Base-by-base conservation (phyloP, 441 rosid species). In the Kokia cookei region DNA sequence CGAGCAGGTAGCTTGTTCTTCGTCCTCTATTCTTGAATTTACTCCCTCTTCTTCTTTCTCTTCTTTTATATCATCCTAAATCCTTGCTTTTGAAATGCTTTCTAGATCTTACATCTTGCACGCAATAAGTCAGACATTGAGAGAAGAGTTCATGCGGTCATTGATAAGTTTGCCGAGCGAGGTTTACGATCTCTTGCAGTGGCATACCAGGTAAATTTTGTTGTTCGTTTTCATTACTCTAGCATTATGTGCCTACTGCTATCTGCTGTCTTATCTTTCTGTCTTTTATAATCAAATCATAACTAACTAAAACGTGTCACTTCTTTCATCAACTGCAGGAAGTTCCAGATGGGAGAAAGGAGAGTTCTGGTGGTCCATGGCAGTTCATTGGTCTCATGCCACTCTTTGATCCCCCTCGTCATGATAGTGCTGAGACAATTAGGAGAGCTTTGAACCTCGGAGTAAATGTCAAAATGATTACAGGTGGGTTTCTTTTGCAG, bases 351-450 rank as follows among this genome's bases (percentile, higher is more conserved):
- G 89, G 94, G 48, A 84, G 83, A 55, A 95, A 91, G 78, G 98
- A 91, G 70, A 93, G 99, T 81, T 62, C 90, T 51, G 99, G 98
- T 73, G 93, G 97, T 35, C 94, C 85, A 3, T 95, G 99, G 99
- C 97, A 91, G 81, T 93, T 95, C 78, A 73, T 88, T 45, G 99
- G 96, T 70, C 91, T 95, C 76, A 86, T 95, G 99, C 99, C 98
- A 53, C 98, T 95, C 42, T 95, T 95, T 83, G 99, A 95, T 64
- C 99, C 99, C 66, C 99, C 99, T 27, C 90, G 99, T 81, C 98
- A 93, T 80, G 98, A 95, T 58, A 95, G 97, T 86, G 98, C 99
- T 3, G 98, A 95, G 81, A 95, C 99, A 5, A 95, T 93, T 57
- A 86, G 93, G 81, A 88, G 93, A 76, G 99, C 99, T 62, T 78